phyloP scores from a whole-genome alignment of 2,329 filamentous ascomycete species.

The Ophiostoma quercus region DNA sequence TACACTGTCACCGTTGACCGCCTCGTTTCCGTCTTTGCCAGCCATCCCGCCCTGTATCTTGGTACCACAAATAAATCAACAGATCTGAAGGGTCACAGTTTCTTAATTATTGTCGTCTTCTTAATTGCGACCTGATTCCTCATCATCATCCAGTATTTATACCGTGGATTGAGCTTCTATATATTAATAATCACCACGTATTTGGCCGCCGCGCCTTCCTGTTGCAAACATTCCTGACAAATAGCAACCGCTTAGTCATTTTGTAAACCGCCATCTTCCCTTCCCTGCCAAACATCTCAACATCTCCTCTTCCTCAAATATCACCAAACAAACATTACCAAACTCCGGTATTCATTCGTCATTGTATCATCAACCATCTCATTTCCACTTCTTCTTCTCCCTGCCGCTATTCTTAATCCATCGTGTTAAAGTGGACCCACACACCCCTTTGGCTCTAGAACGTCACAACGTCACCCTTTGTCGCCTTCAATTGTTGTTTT shows the following conservation, averaged over 20 bases:
- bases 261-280: neutral
- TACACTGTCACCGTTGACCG: neutral
- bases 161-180: neutral
- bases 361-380: neutral
- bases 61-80: neutral
- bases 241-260: neutral
- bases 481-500: slow-evolving; percentile 3
- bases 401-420: neutral
- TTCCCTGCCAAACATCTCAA: neutral
- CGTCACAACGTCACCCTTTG: neutral
- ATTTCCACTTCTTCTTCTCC: neutral
- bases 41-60: neutral
- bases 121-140: neutral
- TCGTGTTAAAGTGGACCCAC: neutral
- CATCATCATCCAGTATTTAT: neutral
- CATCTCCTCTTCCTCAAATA: neutral
- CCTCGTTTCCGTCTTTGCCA: neutral
- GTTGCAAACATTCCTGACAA: neutral
- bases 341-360: neutral
- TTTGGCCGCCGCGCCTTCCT: neutral
- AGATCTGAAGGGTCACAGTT: neutral
- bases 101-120: neutral
- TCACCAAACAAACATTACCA: neutral
- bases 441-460: neutral
- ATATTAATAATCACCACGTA: neutral